Base-by-base conservation (phyloP, 164 flowering plant genomes). In the Magnolia changhungtana region DNA sequence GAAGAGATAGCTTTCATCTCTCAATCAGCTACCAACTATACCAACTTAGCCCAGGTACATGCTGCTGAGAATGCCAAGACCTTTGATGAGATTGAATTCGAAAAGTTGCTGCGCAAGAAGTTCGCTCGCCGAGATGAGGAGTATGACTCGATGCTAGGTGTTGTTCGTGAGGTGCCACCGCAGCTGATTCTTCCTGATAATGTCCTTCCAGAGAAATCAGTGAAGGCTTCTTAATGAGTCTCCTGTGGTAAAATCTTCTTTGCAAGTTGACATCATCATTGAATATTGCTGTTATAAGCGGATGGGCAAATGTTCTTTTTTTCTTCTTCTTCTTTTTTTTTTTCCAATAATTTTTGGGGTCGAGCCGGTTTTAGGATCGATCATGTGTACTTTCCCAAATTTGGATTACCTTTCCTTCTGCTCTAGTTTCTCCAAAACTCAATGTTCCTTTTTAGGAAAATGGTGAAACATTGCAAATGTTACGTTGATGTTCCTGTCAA, bases 61-160 rank as follows among this genome's bases (percentile, higher is more conserved):
- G 95, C 97, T 59, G 91, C 96, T 75, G 98, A 95, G 81, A 95
- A 93, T 78, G 89, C 91, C 8, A 91, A 95, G 86, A 29, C 86
- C 66, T 91, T 95, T 70, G 98, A 95, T 21, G 94, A 90, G 86
- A 92, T 91, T 55, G 98, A 93, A 81, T 86, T 93, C 76, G 97
- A 91, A 83, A 95, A 95, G 88, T 87, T 85, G 21, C 88, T 93
- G 49, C 89, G 93, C 76, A 92, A 91, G 89, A 95, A 92, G 85
- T 92, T 85, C 87, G 98, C 98, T n/a, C 85, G 68, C n/a, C 65
- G 80, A 71, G 97, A 94, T 72, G 98, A 92, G 80, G 97, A 92
- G 68, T 92, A 94, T 75, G 98, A 92, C 74, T 90, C 98, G 21
- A 86, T 93, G 89, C 76, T 92, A 37, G 94, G 92, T 76, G 88